Conservation (phyloP, 78 protist genomes). For the Speleostelium caveatum region DNA sequence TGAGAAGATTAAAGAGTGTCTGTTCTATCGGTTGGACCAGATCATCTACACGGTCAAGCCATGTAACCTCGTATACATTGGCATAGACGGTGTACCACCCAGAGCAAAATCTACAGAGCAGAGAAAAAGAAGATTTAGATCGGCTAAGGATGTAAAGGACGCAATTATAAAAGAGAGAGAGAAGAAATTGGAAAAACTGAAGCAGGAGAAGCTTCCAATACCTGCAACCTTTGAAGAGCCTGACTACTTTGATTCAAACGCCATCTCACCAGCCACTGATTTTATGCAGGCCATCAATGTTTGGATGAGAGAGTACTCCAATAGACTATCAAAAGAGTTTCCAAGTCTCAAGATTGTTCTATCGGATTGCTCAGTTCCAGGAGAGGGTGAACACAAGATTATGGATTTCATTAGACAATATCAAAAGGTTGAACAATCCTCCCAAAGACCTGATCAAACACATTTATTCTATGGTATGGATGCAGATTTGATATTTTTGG, state of each 20-base stretch:
- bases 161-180: slow-evolving; percentile 46
- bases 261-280: slow-evolving; percentile 97
- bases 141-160: slow-evolving; percentile 35
- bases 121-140: slow-evolving; percentile 94
- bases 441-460: slow-evolving; percentile 52
- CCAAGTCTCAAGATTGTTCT: slow-evolving; percentile 5
- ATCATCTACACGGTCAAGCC: slow-evolving; percentile 91
- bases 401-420: slow-evolving; percentile 93
- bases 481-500: slow-evolving; percentile 98
- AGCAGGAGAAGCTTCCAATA: not conserved
- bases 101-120: slow-evolving; percentile 98
- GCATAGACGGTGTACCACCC: slow-evolving; percentile 98
- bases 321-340: not conserved
- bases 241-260: slow-evolving; percentile 87
- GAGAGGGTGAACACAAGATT: slow-evolving; percentile 97
- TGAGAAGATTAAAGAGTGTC: slow-evolving; percentile 74
- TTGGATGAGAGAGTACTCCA: slow-evolving; percentile 18
- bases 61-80: slow-evolving; percentile 90
- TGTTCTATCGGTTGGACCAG: slow-evolving; percentile 91
- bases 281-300: slow-evolving; percentile 90
- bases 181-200: not conserved
- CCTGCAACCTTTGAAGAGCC: no score
- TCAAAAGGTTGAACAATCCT: slow-evolving; percentile 25
- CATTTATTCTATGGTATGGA: slow-evolving; percentile 96
- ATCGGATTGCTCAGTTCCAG: slow-evolving; percentile 75